Conservation (phyloP, 2,329 filamentous ascomycete genomes). For the Arthrobotrys pseudoclavata region DNA sequence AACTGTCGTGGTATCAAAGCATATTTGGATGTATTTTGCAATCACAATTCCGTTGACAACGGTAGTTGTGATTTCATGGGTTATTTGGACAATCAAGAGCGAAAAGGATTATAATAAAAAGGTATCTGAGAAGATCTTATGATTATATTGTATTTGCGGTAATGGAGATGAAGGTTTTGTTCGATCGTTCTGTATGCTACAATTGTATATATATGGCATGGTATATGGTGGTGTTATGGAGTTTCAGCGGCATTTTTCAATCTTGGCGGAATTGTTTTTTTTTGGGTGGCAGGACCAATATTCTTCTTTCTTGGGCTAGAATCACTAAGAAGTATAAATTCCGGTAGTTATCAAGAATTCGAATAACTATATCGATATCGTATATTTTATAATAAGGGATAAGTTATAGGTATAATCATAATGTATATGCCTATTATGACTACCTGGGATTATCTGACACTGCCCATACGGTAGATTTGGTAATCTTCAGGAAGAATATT, state of each 20-base stretch:
- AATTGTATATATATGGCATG: not conserved
- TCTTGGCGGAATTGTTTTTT: not conserved
- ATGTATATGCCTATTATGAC: no score
- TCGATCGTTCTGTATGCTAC: no score
- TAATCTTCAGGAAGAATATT: slow-evolving; percentile 43
- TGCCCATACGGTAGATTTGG: slow-evolving; percentile 39
- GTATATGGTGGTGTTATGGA: not conserved
- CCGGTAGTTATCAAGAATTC: no score
- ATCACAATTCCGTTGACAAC: slow-evolving; percentile 38
- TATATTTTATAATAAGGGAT: not conserved
- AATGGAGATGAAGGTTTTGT: not conserved
- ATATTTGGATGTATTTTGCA: slow-evolving; percentile 50
- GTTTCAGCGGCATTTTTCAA: not conserved
- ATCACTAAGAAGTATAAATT: no score
- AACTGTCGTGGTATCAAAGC: slow-evolving; percentile 37
- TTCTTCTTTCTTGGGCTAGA: no score
- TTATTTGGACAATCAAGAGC: slow-evolving; percentile 43
- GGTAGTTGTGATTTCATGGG: slow-evolving; percentile 21
- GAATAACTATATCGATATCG: no score
- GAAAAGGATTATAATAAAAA: slow-evolving; percentile 38
- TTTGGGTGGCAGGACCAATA: not conserved
- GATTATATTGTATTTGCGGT: not conserved
- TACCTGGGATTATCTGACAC: not conserved
- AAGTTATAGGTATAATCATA: no score
- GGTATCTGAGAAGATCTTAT: slow-evolving; percentile 25